Conservation (phyloP, 768 basidiomycete species). For the Termitomyces sp. region DNA sequence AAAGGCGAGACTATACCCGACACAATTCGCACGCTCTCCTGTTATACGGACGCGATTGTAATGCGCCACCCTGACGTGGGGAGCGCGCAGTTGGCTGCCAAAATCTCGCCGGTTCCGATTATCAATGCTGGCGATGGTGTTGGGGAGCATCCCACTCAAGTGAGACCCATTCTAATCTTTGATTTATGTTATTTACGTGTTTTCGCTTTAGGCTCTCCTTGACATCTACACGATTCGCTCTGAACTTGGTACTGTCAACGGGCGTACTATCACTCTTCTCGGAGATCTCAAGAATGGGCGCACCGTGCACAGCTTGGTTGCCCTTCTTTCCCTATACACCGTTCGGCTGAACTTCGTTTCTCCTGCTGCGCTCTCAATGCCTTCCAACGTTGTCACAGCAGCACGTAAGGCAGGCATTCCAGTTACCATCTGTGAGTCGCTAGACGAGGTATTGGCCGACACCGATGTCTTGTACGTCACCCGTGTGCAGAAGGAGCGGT, state of each 20-base stretch:
- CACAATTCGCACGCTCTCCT: slow-evolving; percentile 90
- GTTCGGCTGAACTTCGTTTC: slow-evolving; percentile 96
- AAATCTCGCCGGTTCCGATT: slow-evolving; percentile 92
- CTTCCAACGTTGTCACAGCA: slow-evolving; percentile 73
- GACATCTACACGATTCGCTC: slow-evolving; percentile 96
- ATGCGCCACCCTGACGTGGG: slow-evolving; percentile 94
- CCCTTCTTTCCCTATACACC: slow-evolving; percentile 85
- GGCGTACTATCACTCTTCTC: slow-evolving; percentile 86
- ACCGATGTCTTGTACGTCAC: slow-evolving; percentile 98
- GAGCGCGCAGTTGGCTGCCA: slow-evolving; percentile 92
- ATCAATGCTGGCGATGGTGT: slow-evolving; percentile 97
- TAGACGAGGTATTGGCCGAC: slow-evolving; percentile 87
- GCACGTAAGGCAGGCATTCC: slow-evolving; percentile 82
- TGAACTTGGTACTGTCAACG: slow-evolving; percentile 97
- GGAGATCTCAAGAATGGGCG: slow-evolving; percentile 98
- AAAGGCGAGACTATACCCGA: slow-evolving; percentile 95
- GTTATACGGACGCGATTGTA: slow-evolving; percentile 93
- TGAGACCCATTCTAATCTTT: slow-evolving; percentile 28
- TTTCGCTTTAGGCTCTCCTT: slow-evolving; percentile 60
- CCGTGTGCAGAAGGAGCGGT: slow-evolving; percentile 93
- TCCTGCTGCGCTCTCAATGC: slow-evolving; percentile 86
- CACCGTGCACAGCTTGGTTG: slow-evolving; percentile 95
- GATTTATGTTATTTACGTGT: slow-evolving; percentile 2
- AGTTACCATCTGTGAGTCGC: slow-evolving; percentile 78
- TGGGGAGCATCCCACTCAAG: slow-evolving; percentile 97